Conservation (phyloP, 2,329 filamentous ascomycete species). For the Diaporthe ilicicola region DNA sequence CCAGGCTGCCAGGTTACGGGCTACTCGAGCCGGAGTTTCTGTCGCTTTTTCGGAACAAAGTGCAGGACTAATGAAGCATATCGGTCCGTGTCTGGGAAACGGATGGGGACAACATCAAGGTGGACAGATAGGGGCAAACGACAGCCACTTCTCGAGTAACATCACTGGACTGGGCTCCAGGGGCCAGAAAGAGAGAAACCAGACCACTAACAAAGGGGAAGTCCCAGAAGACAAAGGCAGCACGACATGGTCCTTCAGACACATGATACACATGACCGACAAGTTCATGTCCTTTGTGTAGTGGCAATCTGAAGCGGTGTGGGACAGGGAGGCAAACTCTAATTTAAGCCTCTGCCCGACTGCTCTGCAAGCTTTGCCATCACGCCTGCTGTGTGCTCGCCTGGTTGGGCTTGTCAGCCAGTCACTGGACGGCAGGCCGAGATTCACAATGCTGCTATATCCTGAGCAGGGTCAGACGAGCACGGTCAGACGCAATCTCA, state of each 20-base stretch:
- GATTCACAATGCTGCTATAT: neutral
- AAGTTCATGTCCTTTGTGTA: neutral
- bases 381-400: too few relatives aligned
- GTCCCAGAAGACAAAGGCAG: neutral
- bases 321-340: neutral
- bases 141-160: neutral
- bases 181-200: neutral
- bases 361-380: neutral
- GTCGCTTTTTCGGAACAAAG: neutral
- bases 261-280: neutral
- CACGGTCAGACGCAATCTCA: too few relatives aligned
- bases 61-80: conserved; percentile 4
- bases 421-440: neutral
- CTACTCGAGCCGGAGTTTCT: neutral
- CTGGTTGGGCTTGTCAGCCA: too few relatives aligned
- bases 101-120: neutral
- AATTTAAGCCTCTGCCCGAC: neutral
- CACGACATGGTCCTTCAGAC: neutral
- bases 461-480: neutral
- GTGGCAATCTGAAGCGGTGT: neutral
- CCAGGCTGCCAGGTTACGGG: neutral
- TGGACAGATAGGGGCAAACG: neutral
- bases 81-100: conserved; percentile 2
- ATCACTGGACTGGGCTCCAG: neutral
- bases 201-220: neutral